phyloP scores from a whole-genome alignment of 148 eudicot species.

The Agrostemma githago region DNA sequence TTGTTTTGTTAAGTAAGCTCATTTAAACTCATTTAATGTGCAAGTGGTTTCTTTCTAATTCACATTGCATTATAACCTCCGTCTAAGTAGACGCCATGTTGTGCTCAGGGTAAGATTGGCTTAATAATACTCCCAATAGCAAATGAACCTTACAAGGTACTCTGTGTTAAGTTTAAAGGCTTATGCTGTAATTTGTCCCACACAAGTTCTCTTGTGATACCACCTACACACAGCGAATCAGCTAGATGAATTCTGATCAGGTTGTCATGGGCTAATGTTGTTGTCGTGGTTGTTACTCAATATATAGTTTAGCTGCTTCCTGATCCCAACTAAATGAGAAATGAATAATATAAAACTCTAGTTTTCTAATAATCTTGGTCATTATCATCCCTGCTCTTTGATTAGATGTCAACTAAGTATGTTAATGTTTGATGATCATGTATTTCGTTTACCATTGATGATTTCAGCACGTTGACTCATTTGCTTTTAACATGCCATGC shows the following conservation, averaged over 20 bases:
- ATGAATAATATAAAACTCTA: background rate
- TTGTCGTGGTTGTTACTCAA: too few relatives aligned
- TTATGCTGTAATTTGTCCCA: too few relatives aligned
- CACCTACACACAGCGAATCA: background rate
- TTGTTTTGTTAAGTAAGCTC: background rate
- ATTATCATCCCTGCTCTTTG: background rate
- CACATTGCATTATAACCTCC: background rate
- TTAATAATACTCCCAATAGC: background rate
- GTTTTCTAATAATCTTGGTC: background rate
- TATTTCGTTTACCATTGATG: background rate
- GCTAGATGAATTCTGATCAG: background rate
- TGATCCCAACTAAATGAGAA: background rate
- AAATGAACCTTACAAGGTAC: background rate
- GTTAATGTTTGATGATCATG: background rate
- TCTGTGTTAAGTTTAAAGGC: too few relatives aligned
- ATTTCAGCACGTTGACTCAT: background rate
- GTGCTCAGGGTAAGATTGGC: background rate
- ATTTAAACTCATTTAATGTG: background rate
- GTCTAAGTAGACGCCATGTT: background rate
- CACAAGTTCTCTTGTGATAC: too few relatives aligned
- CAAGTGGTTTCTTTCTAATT: background rate
- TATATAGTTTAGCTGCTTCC: too few relatives aligned
- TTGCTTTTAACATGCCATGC: conserved; percentile 25
- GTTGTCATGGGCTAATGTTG: background rate
- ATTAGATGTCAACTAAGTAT: background rate